Evolutionary conservation across 306 rosid species (phyloP).

Genomic region (Sechiopsis laciniata): DNA sequence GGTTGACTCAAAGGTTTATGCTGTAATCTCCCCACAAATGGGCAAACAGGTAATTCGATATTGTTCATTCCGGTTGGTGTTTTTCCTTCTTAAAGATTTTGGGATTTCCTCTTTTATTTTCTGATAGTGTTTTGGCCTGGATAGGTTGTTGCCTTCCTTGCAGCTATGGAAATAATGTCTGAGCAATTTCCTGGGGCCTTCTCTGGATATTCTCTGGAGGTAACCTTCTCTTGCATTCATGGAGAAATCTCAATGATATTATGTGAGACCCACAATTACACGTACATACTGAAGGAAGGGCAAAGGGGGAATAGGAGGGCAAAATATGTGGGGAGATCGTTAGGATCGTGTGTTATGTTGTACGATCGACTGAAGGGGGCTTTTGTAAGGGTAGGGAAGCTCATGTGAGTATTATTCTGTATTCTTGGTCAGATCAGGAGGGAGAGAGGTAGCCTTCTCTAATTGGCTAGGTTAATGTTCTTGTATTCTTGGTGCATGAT

Average conservation of each 20-base stretch:
- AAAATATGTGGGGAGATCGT: too few relatives aligned
- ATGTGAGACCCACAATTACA: too few relatives aligned
- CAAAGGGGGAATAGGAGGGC: too few relatives aligned
- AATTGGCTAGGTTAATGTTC: too few relatives aligned
- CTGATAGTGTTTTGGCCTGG: constrained; percentile 23
- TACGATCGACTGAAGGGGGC: too few relatives aligned
- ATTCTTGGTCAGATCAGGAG: too few relatives aligned
- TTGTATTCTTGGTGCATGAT: background rate
- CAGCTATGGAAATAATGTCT: constrained; percentile 95
- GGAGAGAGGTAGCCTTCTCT: too few relatives aligned
- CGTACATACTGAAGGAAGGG: background rate
- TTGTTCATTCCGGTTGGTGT: background rate
- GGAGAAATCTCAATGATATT: too few relatives aligned
- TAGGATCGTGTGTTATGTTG: too few relatives aligned
- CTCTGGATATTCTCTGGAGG: constrained; percentile 87
- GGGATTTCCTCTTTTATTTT: constrained; percentile 26
- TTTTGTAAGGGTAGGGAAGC: too few relatives aligned
- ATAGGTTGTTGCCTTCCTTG: constrained; percentile 92
- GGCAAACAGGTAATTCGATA: constrained; percentile 64
- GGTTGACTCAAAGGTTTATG: constrained; percentile 56
- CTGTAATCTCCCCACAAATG: constrained; percentile 96
- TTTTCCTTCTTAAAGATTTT: constrained; percentile 12
- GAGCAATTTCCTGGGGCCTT: constrained; percentile 95
- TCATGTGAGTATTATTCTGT: too few relatives aligned
- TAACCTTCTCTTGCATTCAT: constrained; percentile 18